Evolutionary conservation across 192 early-diverging fungal genomes (phyloP).

Genomic region (Chytriomyces sp.): DNA sequence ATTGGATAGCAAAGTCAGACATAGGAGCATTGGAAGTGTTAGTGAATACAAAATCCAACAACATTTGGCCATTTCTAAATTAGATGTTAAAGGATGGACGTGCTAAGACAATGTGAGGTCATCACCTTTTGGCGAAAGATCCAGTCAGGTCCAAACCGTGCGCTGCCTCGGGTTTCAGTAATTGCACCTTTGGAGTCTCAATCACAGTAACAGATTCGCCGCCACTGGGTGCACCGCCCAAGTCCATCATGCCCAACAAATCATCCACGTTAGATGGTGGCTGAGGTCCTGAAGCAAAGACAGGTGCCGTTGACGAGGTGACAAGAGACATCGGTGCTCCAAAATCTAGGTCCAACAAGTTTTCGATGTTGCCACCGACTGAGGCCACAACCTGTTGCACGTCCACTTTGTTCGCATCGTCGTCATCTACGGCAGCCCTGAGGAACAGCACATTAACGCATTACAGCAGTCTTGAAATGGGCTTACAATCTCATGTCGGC

Average conservation of each 20-base stretch:
- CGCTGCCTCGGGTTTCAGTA: constrained; percentile 32
- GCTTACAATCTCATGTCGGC: constrained; percentile 33
- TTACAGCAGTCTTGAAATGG: constrained; percentile 22
- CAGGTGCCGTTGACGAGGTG: constrained; percentile 11
- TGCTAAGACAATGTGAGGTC: neutral
- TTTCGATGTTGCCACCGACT: constrained; percentile 58
- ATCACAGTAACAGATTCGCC: constrained; percentile 16
- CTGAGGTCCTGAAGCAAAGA: neutral
- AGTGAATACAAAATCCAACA: constrained; percentile 64
- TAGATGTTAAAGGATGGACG: neutral
- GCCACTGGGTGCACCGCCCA: constrained; percentile 6
- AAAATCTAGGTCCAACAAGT: constrained; percentile 74
- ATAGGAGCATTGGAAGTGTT: constrained; percentile 58
- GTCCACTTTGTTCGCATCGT: constrained; percentile 56
- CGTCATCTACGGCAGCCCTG: constrained; percentile 24
- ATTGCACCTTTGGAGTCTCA: constrained; percentile 25
- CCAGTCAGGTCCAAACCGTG: constrained; percentile 47
- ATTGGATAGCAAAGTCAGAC: constrained; percentile 72
- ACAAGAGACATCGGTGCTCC: constrained; percentile 50
- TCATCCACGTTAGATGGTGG: constrained; percentile 40
- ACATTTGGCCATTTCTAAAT: constrained; percentile 58
- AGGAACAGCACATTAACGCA: neutral
- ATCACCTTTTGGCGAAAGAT: constrained; percentile 27
- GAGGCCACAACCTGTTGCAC: constrained; percentile 27
- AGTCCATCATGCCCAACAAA: constrained; percentile 49